Conservation (phyloP, 495 filamentous ascomycete genomes). For the Oleoguttula mirabilis region DNA sequence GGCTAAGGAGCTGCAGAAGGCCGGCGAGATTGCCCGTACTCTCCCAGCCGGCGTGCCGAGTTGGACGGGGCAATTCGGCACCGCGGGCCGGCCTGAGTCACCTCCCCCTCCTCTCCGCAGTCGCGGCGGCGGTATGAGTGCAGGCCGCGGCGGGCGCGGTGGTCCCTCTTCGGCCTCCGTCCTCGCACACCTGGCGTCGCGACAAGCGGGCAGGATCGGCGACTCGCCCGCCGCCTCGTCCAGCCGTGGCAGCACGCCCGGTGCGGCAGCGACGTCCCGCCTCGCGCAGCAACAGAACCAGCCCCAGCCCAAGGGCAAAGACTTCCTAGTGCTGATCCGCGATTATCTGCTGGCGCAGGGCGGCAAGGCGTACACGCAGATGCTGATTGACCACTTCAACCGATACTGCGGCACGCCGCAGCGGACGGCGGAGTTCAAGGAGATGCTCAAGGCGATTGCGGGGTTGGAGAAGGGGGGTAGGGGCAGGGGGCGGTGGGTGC, state of each 20-base stretch:
- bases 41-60: constrained; percentile 77
- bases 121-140: constrained; percentile 16
- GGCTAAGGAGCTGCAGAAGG: constrained; percentile 56
- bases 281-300: background rate
- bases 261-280: too few species aligned
- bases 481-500: constrained; percentile 47
- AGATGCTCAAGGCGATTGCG: constrained; percentile 48
- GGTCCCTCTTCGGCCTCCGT: constrained; percentile 24
- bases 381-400: constrained; percentile 71
- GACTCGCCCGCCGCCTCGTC: background rate
- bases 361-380: constrained; percentile 58
- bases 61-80: constrained; percentile 79
- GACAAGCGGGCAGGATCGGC: constrained; percentile 13
- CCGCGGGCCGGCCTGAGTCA: constrained; percentile 50
- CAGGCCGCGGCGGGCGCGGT: constrained; percentile 12
- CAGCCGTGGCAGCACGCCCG: constrained; percentile 1
- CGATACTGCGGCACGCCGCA: constrained; percentile 44
- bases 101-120: constrained; percentile 21
- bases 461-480: constrained; percentile 41
- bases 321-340: constrained; percentile 56
- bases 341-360: constrained; percentile 60
- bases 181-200: constrained; percentile 24
- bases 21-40: constrained; percentile 55
- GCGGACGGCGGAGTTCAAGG: constrained; percentile 50
- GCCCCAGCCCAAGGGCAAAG: constrained; percentile 21